Evolutionary conservation across 2,329 filamentous ascomycete genomes (phyloP).

Genomic region (Tricladium varicosporioides): DNA sequence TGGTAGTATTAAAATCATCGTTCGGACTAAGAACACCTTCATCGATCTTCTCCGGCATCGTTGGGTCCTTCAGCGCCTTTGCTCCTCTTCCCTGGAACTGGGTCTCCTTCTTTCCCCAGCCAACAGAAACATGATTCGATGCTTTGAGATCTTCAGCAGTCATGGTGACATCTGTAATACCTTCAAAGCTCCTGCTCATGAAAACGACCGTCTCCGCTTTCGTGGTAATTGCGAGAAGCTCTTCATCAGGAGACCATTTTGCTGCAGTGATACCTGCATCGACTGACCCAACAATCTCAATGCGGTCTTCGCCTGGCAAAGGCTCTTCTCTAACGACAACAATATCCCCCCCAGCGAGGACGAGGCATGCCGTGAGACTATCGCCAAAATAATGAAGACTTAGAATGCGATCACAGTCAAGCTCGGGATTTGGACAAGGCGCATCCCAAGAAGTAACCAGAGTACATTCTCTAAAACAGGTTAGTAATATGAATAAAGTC

Average conservation of each 20-base stretch:
- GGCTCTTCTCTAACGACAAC: conserved; percentile 76
- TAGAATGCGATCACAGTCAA: conserved; percentile 72
- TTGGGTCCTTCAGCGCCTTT: conserved; percentile 84
- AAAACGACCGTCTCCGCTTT: conserved; percentile 77
- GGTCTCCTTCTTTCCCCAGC: background rate
- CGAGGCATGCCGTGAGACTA: conserved; percentile 71
- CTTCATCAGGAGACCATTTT: conserved; percentile 92
- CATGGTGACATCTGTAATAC: conserved; percentile 72
- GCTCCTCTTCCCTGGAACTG: conserved; percentile 34
- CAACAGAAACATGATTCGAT: conserved; percentile 90
- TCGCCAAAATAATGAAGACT: conserved; percentile 85
- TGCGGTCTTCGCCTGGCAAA: conserved; percentile 66
- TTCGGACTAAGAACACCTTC: conserved; percentile 70
- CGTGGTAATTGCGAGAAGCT: conserved; percentile 81
- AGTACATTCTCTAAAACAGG: conserved; percentile 35
- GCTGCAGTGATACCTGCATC: conserved; percentile 89
- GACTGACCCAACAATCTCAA: conserved; percentile 94
- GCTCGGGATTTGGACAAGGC: conserved; percentile 72
- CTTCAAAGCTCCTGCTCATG: conserved; percentile 91
- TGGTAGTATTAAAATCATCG: conserved; percentile 70
- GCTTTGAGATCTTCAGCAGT: conserved; percentile 73
- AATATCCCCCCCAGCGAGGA: conserved; percentile 89
- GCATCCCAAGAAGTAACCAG: conserved; percentile 83
- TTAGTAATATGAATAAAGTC: conserved; percentile 36
- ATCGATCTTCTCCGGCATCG: conserved; percentile 89